Conservation (phyloP, 192 early-diverging fungal genomes). For the Coemansia sp. region DNA sequence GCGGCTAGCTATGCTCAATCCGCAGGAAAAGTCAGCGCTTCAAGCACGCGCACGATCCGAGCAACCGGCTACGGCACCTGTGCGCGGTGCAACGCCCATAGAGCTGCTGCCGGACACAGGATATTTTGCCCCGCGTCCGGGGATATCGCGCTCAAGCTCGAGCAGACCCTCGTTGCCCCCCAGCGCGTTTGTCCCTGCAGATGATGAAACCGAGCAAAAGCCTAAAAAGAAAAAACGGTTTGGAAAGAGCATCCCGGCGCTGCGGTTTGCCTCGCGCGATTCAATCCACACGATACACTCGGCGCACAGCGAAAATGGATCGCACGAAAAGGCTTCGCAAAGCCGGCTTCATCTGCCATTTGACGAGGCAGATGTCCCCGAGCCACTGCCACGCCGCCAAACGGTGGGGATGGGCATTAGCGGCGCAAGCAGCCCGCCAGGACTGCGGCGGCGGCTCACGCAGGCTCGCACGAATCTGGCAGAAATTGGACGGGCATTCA, state of each 20-base stretch:
- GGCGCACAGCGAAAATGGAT: conserved; percentile 1
- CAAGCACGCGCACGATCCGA: conserved; percentile 6
- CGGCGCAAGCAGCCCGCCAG: conserved; percentile 8
- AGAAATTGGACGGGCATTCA: conserved; percentile 28
- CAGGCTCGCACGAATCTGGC: conserved; percentile 22
- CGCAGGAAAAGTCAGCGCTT: conserved; percentile 12
- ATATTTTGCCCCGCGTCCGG: conserved; percentile 44
- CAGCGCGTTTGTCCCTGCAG: conserved; percentile 8
- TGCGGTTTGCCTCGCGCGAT: conserved; percentile 41
- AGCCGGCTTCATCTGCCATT: conserved; percentile 26
- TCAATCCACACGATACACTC: conserved; percentile 42
- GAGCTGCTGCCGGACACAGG: conserved; percentile 39
- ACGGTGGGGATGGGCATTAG: conserved; percentile 4
- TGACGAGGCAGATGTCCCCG: background rate
- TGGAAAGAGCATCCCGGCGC: conserved; percentile 6
- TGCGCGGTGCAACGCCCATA: conserved; percentile 4
- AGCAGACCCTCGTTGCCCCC: conserved; percentile 5
- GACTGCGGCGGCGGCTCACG: conserved; percentile 40
- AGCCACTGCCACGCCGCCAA: conserved; percentile 1
- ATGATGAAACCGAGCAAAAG: background rate
- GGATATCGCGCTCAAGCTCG: conserved; percentile 12
- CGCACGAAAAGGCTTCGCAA: background rate
- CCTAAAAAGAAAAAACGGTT: conserved; percentile 1
- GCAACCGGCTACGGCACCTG: conserved; percentile 35
- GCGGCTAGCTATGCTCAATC: conserved; percentile 42